Percentiles rank a stretch among this genome's conserved stretches.
Evolutionary conservation across 108 stramenopile genomes (phyloP).

Genomic region (Schizochytrium sp.): DNA sequence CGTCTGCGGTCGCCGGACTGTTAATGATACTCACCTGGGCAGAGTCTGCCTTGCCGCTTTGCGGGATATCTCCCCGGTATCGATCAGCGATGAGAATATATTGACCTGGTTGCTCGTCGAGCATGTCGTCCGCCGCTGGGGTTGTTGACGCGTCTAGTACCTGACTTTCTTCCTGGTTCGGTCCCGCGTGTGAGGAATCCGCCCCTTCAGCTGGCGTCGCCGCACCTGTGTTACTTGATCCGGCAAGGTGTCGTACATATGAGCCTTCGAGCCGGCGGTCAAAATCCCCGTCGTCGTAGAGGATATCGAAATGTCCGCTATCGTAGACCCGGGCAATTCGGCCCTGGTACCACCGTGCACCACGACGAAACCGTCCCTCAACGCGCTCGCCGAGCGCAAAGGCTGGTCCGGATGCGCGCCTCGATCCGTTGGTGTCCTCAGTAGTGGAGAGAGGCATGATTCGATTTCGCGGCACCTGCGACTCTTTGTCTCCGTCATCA

Average conservation of each 20-base stretch:
- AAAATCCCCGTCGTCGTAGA: neutral
- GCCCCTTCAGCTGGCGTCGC: neutral
- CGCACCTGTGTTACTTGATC: neutral
- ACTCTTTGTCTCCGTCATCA: neutral
- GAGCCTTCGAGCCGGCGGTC: neutral
- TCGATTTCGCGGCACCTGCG: neutral
- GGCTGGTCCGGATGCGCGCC: neutral
- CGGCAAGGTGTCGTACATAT: neutral
- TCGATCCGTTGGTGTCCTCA: neutral
- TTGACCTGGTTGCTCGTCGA: neutral
- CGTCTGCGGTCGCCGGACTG: neutral
- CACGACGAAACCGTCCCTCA: neutral
- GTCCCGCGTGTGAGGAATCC: neutral
- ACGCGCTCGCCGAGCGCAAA: neutral
- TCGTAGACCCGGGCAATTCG: neutral
- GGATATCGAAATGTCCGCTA: neutral
- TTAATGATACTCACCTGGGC: slow-evolving; percentile 1
- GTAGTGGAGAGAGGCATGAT: neutral
- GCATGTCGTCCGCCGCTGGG: neutral
- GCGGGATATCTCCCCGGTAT: neutral
- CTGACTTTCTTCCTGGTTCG: neutral
- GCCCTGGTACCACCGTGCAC: neutral
- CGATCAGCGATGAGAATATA: neutral
- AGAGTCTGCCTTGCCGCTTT: neutral
- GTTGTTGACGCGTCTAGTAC: neutral